Evolutionary conservation across 2,329 filamentous ascomycete species (phyloP).

Genomic region (Calonectria leucothoes): DNA sequence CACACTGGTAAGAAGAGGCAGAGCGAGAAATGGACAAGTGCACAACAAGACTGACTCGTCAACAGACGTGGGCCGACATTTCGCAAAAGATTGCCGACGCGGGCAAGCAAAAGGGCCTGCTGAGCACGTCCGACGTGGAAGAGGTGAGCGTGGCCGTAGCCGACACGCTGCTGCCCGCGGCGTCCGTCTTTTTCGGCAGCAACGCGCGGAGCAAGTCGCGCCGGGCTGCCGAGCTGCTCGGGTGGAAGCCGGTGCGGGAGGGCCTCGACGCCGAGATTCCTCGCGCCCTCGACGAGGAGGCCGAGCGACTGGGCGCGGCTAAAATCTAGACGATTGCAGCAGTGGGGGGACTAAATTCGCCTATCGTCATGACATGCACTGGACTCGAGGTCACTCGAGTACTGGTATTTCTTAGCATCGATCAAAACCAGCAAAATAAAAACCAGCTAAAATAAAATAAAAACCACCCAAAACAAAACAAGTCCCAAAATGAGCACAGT

Average conservation of each 20-base stretch:
- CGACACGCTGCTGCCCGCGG: slow-evolving; percentile 55
- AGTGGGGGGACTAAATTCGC: background rate
- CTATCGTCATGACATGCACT: too few species aligned
- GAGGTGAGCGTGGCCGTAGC: slow-evolving; percentile 54
- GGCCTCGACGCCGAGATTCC: slow-evolving; percentile 58
- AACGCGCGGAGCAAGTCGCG: slow-evolving; percentile 66
- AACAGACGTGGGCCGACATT: slow-evolving; percentile 45
- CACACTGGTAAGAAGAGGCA: slow-evolving; percentile 40
- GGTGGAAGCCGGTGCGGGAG: slow-evolving; percentile 64
- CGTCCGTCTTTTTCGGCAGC: slow-evolving; percentile 64
- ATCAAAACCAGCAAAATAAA: background rate
- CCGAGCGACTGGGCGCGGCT: slow-evolving; percentile 5
- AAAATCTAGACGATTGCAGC: background rate
- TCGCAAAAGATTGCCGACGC: slow-evolving; percentile 42
- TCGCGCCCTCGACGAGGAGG: slow-evolving; percentile 41
- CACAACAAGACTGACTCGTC: background rate
- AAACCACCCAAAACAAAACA: too few species aligned
- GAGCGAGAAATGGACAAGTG: too few species aligned
- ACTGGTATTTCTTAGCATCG: background rate
- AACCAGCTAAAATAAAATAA: too few species aligned
- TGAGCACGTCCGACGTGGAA: slow-evolving; percentile 39
- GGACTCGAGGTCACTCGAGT: background rate
- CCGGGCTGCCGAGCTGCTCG: slow-evolving; percentile 63
- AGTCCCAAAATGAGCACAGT: too few species aligned
- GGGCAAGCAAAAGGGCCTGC: slow-evolving; percentile 41